Evolutionary conservation across 352 stramenopile genomes (phyloP).

Genomic region (Pythium inflatum): DNA sequence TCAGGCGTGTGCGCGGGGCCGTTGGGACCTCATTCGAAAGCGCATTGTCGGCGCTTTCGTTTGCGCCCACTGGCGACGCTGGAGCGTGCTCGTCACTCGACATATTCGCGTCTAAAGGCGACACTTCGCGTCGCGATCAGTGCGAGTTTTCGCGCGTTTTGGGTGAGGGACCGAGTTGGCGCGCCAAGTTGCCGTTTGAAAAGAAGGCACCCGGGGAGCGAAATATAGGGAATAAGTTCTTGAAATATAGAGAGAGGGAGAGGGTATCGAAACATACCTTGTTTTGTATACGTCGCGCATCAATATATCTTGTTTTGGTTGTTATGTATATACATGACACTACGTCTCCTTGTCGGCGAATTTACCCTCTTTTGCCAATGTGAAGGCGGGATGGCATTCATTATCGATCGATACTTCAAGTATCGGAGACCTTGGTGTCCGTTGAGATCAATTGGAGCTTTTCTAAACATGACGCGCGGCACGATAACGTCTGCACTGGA

Average conservation of each 20-base stretch:
- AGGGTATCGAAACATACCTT: not conserved
- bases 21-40: slow-evolving; percentile 1
- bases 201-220: not conserved
- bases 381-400: too few relatives aligned
- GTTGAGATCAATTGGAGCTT: too few relatives aligned
- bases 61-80: not conserved
- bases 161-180: slow-evolving; percentile 5
- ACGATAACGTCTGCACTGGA: not conserved
- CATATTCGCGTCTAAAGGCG: slow-evolving; percentile 15
- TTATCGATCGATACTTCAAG: too few relatives aligned
- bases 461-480: not conserved
- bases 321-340: too few relatives aligned
- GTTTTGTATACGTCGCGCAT: too few relatives aligned
- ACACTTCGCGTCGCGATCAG: not conserved
- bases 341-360: too few relatives aligned
- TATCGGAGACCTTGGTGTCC: too few relatives aligned
- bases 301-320: too few relatives aligned
- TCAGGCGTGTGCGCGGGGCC: slow-evolving; percentile 73
- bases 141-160: slow-evolving; percentile 5
- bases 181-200: slow-evolving; percentile 28
- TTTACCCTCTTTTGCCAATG: too few relatives aligned
- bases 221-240: not conserved
- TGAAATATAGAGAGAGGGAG: not conserved
- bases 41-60: slow-evolving; percentile 3
- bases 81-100: slow-evolving; percentile 13